phyloP scores from a whole-genome alignment of 1,139 yeast species.

The Geotrichum aggregatum region DNA sequence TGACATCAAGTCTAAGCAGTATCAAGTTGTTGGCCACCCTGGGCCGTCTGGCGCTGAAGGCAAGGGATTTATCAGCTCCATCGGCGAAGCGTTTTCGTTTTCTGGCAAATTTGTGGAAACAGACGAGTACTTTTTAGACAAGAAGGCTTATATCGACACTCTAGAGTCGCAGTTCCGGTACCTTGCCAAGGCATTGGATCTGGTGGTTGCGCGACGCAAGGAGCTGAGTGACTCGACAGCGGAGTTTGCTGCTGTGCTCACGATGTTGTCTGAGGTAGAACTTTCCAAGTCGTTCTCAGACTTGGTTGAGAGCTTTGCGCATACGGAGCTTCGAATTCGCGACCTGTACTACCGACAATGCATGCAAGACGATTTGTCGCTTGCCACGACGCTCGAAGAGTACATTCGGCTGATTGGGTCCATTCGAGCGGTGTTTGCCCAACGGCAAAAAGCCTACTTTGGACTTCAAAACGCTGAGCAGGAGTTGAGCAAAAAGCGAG shows the following conservation, averaged over 20 bases:
- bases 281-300: conserved; percentile 64
- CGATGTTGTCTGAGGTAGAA: conserved; percentile 67
- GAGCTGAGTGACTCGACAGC: conserved; percentile 65
- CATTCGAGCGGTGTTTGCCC: conserved; percentile 67
- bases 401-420: conserved; percentile 76
- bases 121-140: conserved; percentile 70
- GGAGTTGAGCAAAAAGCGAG: conserved; percentile 47
- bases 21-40: conserved; percentile 7
- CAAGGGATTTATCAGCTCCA: conserved; percentile 56
- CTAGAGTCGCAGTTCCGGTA: conserved; percentile 70
- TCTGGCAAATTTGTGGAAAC: conserved; percentile 64
- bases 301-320: conserved; percentile 60
- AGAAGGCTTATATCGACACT: conserved; percentile 64
- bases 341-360: conserved; percentile 77
- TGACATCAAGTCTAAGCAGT: conserved; percentile 40
- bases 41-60: conserved; percentile 16
- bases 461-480: conserved; percentile 53
- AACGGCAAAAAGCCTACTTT: conserved; percentile 65
- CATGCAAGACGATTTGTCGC: conserved; percentile 78
- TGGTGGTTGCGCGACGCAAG: conserved; percentile 68
- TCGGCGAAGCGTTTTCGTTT: conserved; percentile 51
- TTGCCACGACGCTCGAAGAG: conserved; percentile 86
- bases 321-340: conserved; percentile 64
- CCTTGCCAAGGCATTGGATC: conserved; percentile 66
- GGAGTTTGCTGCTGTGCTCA: conserved; percentile 55